Base-by-base conservation (phyloP, 306 rosid species). In the Mucuna pruriens region DNA sequence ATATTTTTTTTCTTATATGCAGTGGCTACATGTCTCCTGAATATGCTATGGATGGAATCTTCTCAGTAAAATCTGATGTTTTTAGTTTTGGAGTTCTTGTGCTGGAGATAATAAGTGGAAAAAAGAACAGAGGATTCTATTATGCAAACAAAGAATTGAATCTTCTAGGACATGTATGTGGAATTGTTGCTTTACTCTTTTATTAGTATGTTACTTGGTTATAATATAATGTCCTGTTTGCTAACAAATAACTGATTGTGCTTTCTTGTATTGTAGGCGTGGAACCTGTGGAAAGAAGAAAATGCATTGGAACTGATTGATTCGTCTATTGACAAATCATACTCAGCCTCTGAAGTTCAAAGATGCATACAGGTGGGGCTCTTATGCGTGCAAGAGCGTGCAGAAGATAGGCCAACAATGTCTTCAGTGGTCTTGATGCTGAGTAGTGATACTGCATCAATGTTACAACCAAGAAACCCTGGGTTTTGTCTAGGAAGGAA, bases 21-120 rank as follows among this genome's bases (percentile, higher is more conserved):
- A 92, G 97, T 72, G 97, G 94, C 0, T 92, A 92, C 40, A 92
- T 92, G 97, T 86, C 97, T 1, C 97, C 94, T 0, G 97, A 90
- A 73, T 92, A 90, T 71, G 97, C 95, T 25, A 90, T 92, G 95
- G 97, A 92, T 4, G 95, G 95, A 6, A 84, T 75, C 31, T 92
- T 91, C 82, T 92, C 97, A 5, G 75, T 85, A 52, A 91, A 91
- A 73, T 92, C 97, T 0, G 97, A 92, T 84, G 91, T 84, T 48
- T 92, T 92, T 69, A 92, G 97, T 71, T 92, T 92, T 23, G 97
- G 97, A 0, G 97, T 92, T 76, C 86, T 93, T 11, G 94, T 87
- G 65, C 5, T 89, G 79, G 97, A 93, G 83, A 86, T 93, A 26
- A 49, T 92, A 31, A 87, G 91, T 20, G 95, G 95, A 2, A 90